These are phyloP conservation scores for Coemansia sp. DNA, from an alignment of 192 early-diverging fungal species.

Conservation along the genomic window DNA sequence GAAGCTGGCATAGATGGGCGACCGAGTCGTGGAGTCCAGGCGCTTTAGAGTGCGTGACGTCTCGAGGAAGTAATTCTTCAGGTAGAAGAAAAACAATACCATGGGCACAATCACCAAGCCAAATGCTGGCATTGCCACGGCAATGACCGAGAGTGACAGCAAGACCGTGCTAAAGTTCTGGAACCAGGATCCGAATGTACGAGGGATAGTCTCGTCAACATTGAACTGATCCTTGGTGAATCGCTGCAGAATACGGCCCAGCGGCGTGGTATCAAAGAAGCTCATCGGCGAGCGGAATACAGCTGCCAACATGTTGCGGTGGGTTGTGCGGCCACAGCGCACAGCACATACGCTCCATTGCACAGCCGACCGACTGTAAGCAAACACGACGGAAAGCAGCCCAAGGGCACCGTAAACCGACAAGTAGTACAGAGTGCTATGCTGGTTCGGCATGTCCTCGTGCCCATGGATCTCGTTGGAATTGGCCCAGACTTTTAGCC, in stretches of 20 bases:
- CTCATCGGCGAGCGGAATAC: constrained; percentile 64
- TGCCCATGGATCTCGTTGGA: constrained; percentile 50
- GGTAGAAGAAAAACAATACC: constrained; percentile 43
- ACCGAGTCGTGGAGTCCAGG: constrained; percentile 67
- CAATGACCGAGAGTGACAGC: constrained; percentile 49
- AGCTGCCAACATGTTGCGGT: constrained; percentile 71
- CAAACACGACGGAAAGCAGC: constrained; percentile 58
- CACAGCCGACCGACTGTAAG: constrained; percentile 64
- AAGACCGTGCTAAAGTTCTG: constrained; percentile 30
- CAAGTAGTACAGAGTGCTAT: constrained; percentile 61
- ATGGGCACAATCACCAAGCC: constrained; percentile 54
- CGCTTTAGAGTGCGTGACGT: constrained; percentile 76
- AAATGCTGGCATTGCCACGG: constrained; percentile 52
- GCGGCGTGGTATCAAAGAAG: constrained; percentile 71
- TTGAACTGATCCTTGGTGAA: constrained; percentile 85
- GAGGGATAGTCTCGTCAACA: constrained; percentile 70
- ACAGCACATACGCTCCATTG: constrained; percentile 82
- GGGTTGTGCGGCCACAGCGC: constrained; percentile 70
- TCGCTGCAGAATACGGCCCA: constrained; percentile 83
- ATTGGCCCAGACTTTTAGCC: constrained; percentile 67
- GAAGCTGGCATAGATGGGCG: constrained; percentile 67
- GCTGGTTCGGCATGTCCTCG: neutral
- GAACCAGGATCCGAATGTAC: constrained; percentile 58
- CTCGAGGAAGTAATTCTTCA: constrained; percentile 64
- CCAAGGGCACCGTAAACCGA: constrained; percentile 77